Evolutionary conservation across 2,329 filamentous ascomycete species (phyloP).

Genomic region (Arthrobotrys musiformis): DNA sequence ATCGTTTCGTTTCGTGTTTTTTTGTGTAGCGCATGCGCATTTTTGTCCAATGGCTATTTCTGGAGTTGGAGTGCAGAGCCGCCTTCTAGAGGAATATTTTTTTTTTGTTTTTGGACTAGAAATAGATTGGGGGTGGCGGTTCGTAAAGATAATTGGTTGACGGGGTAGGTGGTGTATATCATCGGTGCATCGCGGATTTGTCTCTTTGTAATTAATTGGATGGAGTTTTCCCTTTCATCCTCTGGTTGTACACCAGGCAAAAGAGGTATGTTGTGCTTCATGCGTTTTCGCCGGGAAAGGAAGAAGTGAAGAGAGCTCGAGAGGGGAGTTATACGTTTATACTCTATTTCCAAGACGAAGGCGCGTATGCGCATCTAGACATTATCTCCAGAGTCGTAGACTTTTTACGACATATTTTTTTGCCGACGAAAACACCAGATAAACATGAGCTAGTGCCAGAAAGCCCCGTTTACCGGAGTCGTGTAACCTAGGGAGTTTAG

Average conservation of each 20-base stretch:
- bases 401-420: too few relatives aligned
- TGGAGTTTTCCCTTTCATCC: background rate
- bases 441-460: background rate
- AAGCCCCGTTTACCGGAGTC: background rate
- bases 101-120: background rate
- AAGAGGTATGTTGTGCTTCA: conserved; percentile 5
- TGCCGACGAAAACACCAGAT: background rate
- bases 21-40: background rate
- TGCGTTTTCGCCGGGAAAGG: background rate
- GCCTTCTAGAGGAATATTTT: background rate
- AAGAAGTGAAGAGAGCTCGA: background rate
- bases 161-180: background rate
- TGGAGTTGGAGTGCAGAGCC: background rate
- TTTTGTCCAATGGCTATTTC: background rate
- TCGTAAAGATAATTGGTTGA: background rate
- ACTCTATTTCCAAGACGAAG: background rate
- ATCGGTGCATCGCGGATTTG: background rate
- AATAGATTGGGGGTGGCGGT: background rate
- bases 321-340: background rate
- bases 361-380: background rate
- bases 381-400: too few relatives aligned
- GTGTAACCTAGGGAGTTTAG: background rate
- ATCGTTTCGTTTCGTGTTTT: background rate
- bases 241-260: background rate
- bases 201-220: background rate